Evolutionary conservation across 2,329 filamentous ascomycete genomes (phyloP), one percentile per base, ranked within the genome.

Genomic region (Claviceps arundinis): DNA sequence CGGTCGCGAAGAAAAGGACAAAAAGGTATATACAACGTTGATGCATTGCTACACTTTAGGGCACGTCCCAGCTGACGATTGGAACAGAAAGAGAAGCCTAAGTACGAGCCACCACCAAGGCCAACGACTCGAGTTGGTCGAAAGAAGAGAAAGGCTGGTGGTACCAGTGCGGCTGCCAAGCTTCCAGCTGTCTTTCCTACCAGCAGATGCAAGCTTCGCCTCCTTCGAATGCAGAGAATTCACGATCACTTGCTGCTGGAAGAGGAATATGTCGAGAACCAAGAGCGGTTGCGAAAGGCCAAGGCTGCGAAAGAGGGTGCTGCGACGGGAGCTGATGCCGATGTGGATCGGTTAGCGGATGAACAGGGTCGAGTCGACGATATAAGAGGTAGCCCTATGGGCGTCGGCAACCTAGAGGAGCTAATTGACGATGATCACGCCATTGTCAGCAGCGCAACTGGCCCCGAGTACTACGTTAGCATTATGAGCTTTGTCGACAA

Each of bases 401-500:
- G 93, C 19, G 93, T 98, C 44, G 93, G 93, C 57, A 97, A 93
- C 54, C 74, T 98, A 59, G 93, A 98, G 71, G 93, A 98, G 74
- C 86, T 98, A 75, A 98, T 98, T 65, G 93, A 98, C 64, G 93
- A 98, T 67, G 93, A 98, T 72, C 93, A 98, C 64, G 93, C 93
- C 56, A 98, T 98, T 64, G 93, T 98, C 38, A 96, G 90, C 17
- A 95, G 89, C 68, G 94, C 93, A 0, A 97, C 93, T 6, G 93
- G 93, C 0, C 93, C 93, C 1, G 93, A 98, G 69, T 98, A 95
- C 78, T 98, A 97, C 68, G 93, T 98, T 59, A 96, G 90, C 61
- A 98, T 98, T 78, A 97, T 97, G 93, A 96, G 91, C 52, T 98
- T 98, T 64, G 93, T 98, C 59, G 93, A 98, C 76, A 98, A 98